Evolutionary conservation across 2,329 filamentous ascomycete species (phyloP).

Genomic region (Cladosporium velox): DNA sequence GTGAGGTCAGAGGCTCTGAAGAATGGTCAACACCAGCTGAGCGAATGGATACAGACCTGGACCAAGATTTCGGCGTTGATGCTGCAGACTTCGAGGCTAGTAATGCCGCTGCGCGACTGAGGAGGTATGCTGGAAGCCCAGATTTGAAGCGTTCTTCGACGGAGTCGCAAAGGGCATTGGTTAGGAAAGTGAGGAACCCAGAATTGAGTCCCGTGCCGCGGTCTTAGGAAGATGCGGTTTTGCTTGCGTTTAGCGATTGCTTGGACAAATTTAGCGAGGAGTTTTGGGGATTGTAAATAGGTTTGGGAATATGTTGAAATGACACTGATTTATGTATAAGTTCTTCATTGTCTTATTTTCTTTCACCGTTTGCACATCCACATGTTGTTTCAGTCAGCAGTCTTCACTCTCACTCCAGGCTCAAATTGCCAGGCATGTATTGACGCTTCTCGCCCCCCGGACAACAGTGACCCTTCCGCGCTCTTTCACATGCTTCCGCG

Average conservation of each 20-base stretch:
- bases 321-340: neutral
- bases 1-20: conserved; percentile 16
- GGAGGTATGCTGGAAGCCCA: conserved; percentile 19
- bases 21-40: conserved; percentile 21
- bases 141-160: conserved; percentile 15
- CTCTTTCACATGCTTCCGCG: neutral
- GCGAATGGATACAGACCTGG: conserved; percentile 7
- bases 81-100: conserved; percentile 20
- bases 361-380: neutral
- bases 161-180: conserved; percentile 19
- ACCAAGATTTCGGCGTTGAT: conserved; percentile 26
- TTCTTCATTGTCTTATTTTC: neutral
- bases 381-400: neutral
- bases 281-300: conserved; percentile 4
- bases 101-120: neutral
- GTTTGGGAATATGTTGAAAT: neutral
- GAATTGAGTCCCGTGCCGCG: neutral
- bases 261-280: conserved; percentile 5
- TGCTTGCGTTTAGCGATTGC: neutral
- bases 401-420: neutral
- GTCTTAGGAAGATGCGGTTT: neutral
- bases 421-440: too few species aligned
- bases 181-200: neutral
- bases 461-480: neutral
- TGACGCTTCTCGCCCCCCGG: neutral